Base-by-base conservation (phyloP, 106 monocot genomes). In the Vanilla planifolia region DNA sequence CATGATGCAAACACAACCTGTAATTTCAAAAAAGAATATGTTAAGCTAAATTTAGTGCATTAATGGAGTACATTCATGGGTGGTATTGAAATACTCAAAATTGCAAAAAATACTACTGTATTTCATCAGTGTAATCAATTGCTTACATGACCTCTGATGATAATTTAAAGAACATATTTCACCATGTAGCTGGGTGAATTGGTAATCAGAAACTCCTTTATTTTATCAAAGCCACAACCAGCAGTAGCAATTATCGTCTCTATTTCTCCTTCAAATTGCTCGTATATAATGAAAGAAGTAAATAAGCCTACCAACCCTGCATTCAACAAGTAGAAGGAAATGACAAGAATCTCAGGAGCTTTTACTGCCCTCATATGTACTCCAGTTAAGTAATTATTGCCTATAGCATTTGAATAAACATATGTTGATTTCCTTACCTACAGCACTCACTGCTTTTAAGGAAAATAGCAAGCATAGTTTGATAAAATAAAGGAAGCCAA, bases 231-330 rank as follows among this genome's bases (percentile, higher is more conserved):
- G 46, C 44, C 48, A 67, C 32, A 59, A 17, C 51, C 43, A 55
- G 64, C 29, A 25, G 47, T 46, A 17, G 56, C 20, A 17, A 78
- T 62, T 55, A 89, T 33, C 33, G 36, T 72, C 36, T 85, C 78
- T 35, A 94, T 33, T 71, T 94, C 85, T 21, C 67, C 72, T 71
- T 94, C 94, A 46, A 72, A 83, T 42, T 89, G 85, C 22, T 94
- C 94, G 65, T 86, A 94, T 67, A 89, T 52, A 66, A 93, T 81
- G 81, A 93, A 93, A 30, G 76, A 37, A 44, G 66, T 74, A 51
- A 93, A 93, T 59, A 84, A 41, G 62, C 57, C 72, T 45, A 81
- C 36, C 48, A 88, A 53, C 10, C 84, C 92, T 93, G 85, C 61
- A 69, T 37, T 69, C 28, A 60, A 65, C 10, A 22, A n/a, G 6